These are phyloP conservation scores for Diaporthe humulicola DNA, from an alignment of 2,329 filamentous ascomycete species.

Conservation along the genomic window DNA sequence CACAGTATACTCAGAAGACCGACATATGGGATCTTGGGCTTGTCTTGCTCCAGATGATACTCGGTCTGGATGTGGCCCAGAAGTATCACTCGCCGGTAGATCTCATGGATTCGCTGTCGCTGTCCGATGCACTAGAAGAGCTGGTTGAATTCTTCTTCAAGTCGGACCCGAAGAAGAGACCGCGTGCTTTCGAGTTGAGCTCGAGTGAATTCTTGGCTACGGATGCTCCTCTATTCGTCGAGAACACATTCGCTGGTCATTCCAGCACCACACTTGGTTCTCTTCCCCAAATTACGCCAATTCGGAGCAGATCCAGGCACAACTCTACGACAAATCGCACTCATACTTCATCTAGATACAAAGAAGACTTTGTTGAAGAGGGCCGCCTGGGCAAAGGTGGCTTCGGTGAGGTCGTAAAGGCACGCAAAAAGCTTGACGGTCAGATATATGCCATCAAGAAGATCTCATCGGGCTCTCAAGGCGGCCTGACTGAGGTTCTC, in stretches of 20 bases:
- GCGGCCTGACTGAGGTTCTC: constrained; percentile 84
- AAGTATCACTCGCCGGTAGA: constrained; percentile 84
- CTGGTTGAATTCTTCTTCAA: constrained; percentile 88
- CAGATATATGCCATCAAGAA: constrained; percentile 98
- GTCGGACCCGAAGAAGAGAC: constrained; percentile 84
- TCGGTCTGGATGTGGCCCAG: constrained; percentile 82
- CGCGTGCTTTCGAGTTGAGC: constrained; percentile 81
- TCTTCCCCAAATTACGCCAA: constrained; percentile 58
- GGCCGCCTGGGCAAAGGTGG: constrained; percentile 92
- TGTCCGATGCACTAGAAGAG: constrained; percentile 84
- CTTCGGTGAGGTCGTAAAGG: constrained; percentile 96
- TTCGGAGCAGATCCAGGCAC: constrained; percentile 62
- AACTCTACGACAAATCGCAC: constrained; percentile 70
- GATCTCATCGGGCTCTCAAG: constrained; percentile 84
- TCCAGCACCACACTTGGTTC: constrained; percentile 51
- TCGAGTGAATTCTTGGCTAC: constrained; percentile 77
- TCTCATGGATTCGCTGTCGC: constrained; percentile 76
- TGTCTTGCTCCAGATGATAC: constrained; percentile 92
- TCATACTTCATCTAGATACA: constrained; percentile 78
- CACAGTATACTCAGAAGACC: constrained; percentile 80
- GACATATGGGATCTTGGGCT: constrained; percentile 97
- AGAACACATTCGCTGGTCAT: constrained; percentile 56
- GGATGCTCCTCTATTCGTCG: constrained; percentile 70
- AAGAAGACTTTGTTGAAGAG: constrained; percentile 90
- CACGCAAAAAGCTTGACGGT: constrained; percentile 92